Conservation (phyloP, 257 asterid species). For the Forsythia viridissima region DNA sequence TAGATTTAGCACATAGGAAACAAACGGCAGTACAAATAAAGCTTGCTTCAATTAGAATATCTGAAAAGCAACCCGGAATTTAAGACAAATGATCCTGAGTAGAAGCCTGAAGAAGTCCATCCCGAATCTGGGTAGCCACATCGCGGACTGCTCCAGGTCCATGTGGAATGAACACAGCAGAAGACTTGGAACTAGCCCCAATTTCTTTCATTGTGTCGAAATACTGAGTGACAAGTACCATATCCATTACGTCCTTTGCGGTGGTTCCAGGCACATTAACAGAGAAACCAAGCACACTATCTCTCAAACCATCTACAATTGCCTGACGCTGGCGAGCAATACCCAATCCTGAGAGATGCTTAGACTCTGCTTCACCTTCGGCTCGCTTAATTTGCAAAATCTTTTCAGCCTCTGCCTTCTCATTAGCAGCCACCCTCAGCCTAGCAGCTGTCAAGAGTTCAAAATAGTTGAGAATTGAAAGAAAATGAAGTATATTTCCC, state of each 20-base stretch:
- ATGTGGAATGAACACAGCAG: slow-evolving; percentile 34
- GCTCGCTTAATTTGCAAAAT: slow-evolving; percentile 33
- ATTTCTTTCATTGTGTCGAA: slow-evolving; percentile 40
- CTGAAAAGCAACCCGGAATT: background rate
- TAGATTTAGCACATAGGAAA: background rate
- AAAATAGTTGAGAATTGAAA: background rate
- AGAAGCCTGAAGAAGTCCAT: slow-evolving; percentile 34
- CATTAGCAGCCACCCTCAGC: slow-evolving; percentile 31
- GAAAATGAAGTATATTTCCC: background rate
- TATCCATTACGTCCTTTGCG: slow-evolving; percentile 39
- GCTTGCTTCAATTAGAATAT: background rate
- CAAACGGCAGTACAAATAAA: background rate
- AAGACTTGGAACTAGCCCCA: slow-evolving; percentile 31
- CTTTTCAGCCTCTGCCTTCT: slow-evolving; percentile 36
- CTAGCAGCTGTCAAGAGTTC: slow-evolving; percentile 27
- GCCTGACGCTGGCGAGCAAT: slow-evolving; percentile 40
- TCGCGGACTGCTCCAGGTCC: slow-evolving; percentile 38
- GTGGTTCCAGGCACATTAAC: slow-evolving; percentile 35
- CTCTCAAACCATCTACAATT: slow-evolving; percentile 35
- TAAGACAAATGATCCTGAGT: background rate
- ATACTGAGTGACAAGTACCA: slow-evolving; percentile 35
- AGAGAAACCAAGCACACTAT: slow-evolving; percentile 35
- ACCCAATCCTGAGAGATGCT: slow-evolving; percentile 31
- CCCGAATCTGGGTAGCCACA: slow-evolving; percentile 35
- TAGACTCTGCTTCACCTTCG: slow-evolving; percentile 34